These are phyloP conservation scores for Imleria badia DNA, from an alignment of 768 basidiomycete species.

Conservation along the genomic window DNA sequence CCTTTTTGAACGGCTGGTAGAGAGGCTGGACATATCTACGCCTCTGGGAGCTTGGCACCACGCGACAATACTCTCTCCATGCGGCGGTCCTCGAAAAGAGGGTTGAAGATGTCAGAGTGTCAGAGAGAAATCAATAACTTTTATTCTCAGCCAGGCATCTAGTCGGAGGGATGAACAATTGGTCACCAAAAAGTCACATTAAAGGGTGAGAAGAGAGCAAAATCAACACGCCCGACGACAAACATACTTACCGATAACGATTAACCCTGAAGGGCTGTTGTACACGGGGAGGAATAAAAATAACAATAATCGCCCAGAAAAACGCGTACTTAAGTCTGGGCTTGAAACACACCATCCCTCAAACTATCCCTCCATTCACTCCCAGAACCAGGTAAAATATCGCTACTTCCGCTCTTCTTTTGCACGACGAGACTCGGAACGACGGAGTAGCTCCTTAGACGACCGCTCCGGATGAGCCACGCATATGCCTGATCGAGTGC, in stretches of 20 bases:
- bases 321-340: too few species aligned
- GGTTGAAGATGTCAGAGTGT: background rate
- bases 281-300: too few species aligned
- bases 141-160: background rate
- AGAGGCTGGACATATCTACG: slow-evolving; percentile 4
- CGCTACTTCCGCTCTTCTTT: slow-evolving; percentile 55
- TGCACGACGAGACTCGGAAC: slow-evolving; percentile 70
- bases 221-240: too few species aligned
- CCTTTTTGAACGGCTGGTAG: too few species aligned
- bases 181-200: background rate
- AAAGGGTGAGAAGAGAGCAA: background rate
- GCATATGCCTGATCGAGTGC: slow-evolving; percentile 73
- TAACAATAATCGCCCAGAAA: too few species aligned
- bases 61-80: slow-evolving; percentile 5
- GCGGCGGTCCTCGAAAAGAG: background rate
- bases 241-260: too few species aligned
- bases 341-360: slow-evolving; percentile 44
- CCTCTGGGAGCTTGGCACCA: slow-evolving; percentile 9
- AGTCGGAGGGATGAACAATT: background rate
- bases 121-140: background rate
- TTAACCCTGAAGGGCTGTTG: too few species aligned
- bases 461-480: slow-evolving; percentile 59
- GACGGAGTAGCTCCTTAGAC: slow-evolving; percentile 59
- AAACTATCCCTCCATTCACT: slow-evolving; percentile 58
- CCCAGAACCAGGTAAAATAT: slow-evolving; percentile 49